Evolutionary conservation across 2,329 filamentous ascomycete genomes (phyloP), one percentile per base, ranked within the genome.

Genomic region (Trichoderma asperellum): DNA sequence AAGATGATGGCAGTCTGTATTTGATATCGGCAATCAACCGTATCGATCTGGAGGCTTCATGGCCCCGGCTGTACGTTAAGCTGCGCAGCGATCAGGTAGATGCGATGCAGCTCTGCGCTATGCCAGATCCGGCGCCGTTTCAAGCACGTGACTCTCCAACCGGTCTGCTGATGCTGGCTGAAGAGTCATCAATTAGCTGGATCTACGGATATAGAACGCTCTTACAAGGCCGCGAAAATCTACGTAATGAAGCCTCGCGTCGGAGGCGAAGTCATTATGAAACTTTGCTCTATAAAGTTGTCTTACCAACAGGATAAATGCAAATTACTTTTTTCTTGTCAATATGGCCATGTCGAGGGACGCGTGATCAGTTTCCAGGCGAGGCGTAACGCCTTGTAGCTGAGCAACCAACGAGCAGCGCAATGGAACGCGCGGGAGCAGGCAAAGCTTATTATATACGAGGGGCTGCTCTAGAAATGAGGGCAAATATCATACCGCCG

Each of bases 371-470:
- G 5, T 10, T 16, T 21, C 18, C 21, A 14, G 35, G 59, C 11
- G 40, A 47, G 27, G 59, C 40, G 27, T 29, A 61, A 29, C 40
- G 27, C 40, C n/a, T 49, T 14, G 24, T 43, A 49, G 58, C 59
- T 32, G 29, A 49, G 59, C 52, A 32, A 11, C 52, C 52, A 16
- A 32, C 32, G 4, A 24, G 24, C 52, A 34, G 52, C 52, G n/a
- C 21, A 21, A 11, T 49, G 58, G 58, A 60, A 60, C 16, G 18
- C 12, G 40, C 37, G 58, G 58, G 58, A 60, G 34, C 56, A 58
- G 14, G 10, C 35, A 43, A 47, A 60, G 43, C 59, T 62, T 49
- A 52, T 52, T 62, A 2, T 16, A 47, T 32, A 37, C 14, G 24
- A 60, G 37, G 37, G 37, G 47, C 47, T 24, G 47, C 35, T 43